Percentiles rank a stretch among this genome's conserved stretches.
phyloP scores from a whole-genome alignment of 179 eudicot species.

The Amaranthus tricolor region DNA sequence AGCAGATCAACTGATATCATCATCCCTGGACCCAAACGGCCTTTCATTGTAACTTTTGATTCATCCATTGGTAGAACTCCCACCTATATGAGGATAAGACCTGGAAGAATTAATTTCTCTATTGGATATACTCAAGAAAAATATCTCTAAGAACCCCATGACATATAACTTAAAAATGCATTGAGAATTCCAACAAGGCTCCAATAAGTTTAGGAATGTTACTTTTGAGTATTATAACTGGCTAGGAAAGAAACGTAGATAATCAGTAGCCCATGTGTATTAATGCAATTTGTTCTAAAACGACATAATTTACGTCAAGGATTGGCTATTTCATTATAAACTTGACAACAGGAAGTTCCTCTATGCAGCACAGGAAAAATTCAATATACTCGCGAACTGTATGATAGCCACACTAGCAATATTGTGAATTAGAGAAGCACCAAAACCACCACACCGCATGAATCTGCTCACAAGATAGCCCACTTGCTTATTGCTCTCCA shows the following conservation, averaged over 20 bases:
- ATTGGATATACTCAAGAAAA: constrained; percentile 25
- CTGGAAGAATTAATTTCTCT: constrained; percentile 35
- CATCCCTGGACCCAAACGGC: constrained; percentile 99
- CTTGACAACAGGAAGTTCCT: background rate
- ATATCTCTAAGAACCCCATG: constrained; percentile 14
- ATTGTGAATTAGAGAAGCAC: background rate
- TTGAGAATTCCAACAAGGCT: background rate
- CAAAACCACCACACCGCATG: background rate
- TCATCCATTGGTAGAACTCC: constrained; percentile 97
- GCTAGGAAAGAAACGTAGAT: background rate
- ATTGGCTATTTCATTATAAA: background rate
- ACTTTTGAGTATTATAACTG: background rate
- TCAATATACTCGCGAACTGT: background rate
- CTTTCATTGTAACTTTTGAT: constrained; percentile 88
- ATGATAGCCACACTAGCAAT: background rate
- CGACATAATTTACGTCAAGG: background rate
- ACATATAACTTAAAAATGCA: background rate
- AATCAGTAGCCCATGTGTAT: background rate
- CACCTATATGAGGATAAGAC: constrained; percentile 58
- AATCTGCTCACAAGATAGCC: constrained; percentile 1
- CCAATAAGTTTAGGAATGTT: background rate
- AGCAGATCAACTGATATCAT: constrained; percentile 86
- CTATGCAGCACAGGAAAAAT: background rate
- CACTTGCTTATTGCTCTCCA: background rate
- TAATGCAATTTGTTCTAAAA: background rate